These are phyloP conservation scores for Microbotryomycetes sp. DNA, from an alignment of 1,284 basidiomycete genomes.

Conservation along the genomic window DNA sequence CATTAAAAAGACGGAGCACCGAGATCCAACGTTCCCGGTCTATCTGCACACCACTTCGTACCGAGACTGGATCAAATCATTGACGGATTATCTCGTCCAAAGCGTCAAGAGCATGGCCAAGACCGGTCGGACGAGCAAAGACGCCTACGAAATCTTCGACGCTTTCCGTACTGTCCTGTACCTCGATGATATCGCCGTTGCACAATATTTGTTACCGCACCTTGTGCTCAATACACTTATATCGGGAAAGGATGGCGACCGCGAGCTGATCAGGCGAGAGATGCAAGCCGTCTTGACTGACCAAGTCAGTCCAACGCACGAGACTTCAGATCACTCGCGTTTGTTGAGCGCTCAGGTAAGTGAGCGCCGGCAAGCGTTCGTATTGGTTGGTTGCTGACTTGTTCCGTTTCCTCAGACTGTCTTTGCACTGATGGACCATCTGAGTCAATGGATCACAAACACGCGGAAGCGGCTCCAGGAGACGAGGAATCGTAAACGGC, in stretches of 20 bases:
- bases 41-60: slow-evolving; percentile 72
- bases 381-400: background rate
- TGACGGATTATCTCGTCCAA: slow-evolving; percentile 75
- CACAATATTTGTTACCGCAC: slow-evolving; percentile 84
- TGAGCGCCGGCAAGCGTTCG: background rate
- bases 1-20: slow-evolving; percentile 40
- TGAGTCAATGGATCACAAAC: slow-evolving; percentile 71
- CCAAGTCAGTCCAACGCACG: slow-evolving; percentile 57
- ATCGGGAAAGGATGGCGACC: slow-evolving; percentile 59
- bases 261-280: slow-evolving; percentile 64
- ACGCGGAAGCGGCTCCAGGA: slow-evolving; percentile 48
- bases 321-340: slow-evolving; percentile 64
- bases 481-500: slow-evolving; percentile 15
- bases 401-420: slow-evolving; percentile 54
- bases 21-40: slow-evolving; percentile 55
- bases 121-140: slow-evolving; percentile 41
- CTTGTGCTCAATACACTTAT: slow-evolving; percentile 80
- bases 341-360: slow-evolving; percentile 73
- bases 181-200: slow-evolving; percentile 84
- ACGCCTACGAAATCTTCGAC: slow-evolving; percentile 55
- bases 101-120: slow-evolving; percentile 48
- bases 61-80: slow-evolving; percentile 90
- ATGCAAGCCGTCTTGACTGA: slow-evolving; percentile 77
- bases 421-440: slow-evolving; percentile 89
- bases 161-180: slow-evolving; percentile 71